Evolutionary conservation across 108 stramenopile genomes (phyloP), one percentile per base, ranked within the genome.

Genomic region (Discostella stelligeroides): DNA sequence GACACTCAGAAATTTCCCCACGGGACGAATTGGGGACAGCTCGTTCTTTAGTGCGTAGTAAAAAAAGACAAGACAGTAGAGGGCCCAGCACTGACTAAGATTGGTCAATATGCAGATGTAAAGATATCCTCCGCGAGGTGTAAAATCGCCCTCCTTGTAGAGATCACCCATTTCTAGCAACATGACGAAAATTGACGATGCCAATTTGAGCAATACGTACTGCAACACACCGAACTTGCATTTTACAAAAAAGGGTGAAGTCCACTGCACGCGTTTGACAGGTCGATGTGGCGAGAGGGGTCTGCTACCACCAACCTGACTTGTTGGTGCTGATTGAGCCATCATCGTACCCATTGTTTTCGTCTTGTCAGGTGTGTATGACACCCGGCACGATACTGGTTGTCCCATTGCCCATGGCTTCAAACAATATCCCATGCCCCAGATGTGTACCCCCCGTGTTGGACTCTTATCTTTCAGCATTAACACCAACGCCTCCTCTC

Each of bases 61-160:
- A 48, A 99, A 97, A 61, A 97, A 85, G 20, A 97, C 90, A 53
- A 99, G 70, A 62, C 95, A 97, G 63, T 99, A 99, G 21, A 99
- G 73, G 4, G 98, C 98, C 95, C 96, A 97, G 38, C 91, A 86
- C 83, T 99, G 98, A 67, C 86, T 88, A 17, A 94, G n/a, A 66
- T 96, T 97, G 48, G 89, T 92, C 56, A 98, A 20, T 40, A 91
- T 82, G 69, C 90, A 92, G 63, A 92, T 90, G 66, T 93, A 98
- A 0, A 97, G 73, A 61, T 97, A 98, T 12, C 87, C 92, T 18
- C 85, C 80, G 23, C 76, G 66, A 67, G 76, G 78, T 41, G 86
- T 85, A 60, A 94, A 96, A 49, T 92, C 82, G 23, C 97, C 96
- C 61, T 98, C 97, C 68, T 91, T 86, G 84, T 98, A 96, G 15